Percentiles rank a stretch among this genome's conserved stretches.
Conservation (phyloP, 352 stramenopile genomes). For the Globisporangium middletonii region DNA sequence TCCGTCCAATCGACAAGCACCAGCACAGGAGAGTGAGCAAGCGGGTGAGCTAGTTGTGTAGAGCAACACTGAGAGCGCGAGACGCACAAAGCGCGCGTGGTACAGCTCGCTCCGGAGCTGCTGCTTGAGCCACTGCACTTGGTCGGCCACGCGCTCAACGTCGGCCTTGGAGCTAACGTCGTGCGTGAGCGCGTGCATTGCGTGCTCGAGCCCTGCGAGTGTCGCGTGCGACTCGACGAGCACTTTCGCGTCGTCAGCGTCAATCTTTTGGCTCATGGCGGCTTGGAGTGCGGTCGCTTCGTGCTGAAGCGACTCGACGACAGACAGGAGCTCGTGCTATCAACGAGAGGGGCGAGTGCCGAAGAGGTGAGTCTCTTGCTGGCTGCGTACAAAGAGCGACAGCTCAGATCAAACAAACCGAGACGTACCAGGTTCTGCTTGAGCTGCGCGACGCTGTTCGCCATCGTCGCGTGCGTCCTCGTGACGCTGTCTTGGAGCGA, state of each 20-base stretch:
- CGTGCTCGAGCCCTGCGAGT: slow-evolving; percentile 16
- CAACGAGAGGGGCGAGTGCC: too few relatives aligned
- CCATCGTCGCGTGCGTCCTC: slow-evolving; percentile 15
- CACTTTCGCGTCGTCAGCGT: slow-evolving; percentile 22
- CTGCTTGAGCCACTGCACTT: slow-evolving; percentile 37
- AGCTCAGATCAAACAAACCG: not conserved
- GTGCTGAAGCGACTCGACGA: slow-evolving; percentile 39
- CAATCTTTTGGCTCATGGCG: slow-evolving; percentile 28
- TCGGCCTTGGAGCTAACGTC: slow-evolving; percentile 26
- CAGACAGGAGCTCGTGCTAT: slow-evolving; percentile 34
- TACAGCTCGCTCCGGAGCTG: slow-evolving; percentile 68
- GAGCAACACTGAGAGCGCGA: not conserved
- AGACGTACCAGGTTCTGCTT: slow-evolving; percentile 36
- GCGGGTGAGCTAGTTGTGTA: not conserved
- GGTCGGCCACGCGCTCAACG: slow-evolving; percentile 21
- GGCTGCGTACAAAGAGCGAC: too few relatives aligned
- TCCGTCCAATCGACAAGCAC: not conserved
- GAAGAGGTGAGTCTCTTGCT: too few relatives aligned
- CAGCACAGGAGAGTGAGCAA: not conserved
- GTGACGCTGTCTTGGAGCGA: slow-evolving; percentile 14
- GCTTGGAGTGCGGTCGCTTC: slow-evolving; percentile 23
- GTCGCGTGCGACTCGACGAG: slow-evolving; percentile 26
- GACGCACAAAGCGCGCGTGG: slow-evolving; percentile 64
- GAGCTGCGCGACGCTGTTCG: slow-evolving; percentile 25
- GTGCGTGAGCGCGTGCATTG: slow-evolving; percentile 17